Evolutionary conservation across 768 basidiomycete genomes (phyloP).

Genomic region (Calocera cornea): DNA sequence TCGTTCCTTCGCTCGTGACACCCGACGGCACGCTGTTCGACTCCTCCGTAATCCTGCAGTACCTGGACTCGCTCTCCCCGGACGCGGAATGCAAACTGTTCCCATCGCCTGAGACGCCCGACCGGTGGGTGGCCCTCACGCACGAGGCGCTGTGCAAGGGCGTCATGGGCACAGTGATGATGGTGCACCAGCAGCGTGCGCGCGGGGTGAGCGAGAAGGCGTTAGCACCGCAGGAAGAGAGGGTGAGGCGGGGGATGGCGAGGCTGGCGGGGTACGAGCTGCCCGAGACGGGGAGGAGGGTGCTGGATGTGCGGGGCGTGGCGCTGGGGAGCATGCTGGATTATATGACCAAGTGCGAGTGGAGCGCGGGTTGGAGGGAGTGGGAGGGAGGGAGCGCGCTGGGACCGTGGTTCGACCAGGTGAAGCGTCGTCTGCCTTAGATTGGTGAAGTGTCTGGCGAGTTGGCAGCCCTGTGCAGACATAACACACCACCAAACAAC

Average conservation of each 20-base stretch:
- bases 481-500: too few relatives aligned
- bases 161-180: slow-evolving; percentile 1
- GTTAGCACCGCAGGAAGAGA: not conserved
- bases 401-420: not conserved
- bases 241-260: not conserved
- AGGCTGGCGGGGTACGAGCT: not conserved
- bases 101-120: not conserved
- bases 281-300: not conserved
- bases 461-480: too few relatives aligned
- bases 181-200: not conserved
- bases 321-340: slow-evolving; percentile 1
- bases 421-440: not conserved
- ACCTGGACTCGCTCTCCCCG: not conserved
- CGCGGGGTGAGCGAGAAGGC: not conserved
- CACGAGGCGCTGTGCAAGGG: not conserved
- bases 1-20: slow-evolving; percentile 17
- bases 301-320: not conserved
- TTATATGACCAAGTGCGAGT: not conserved
- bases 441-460: not conserved
- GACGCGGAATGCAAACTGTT: not conserved
- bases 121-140: not conserved
- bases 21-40: not conserved
- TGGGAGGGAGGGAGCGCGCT: not conserved
- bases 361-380: not conserved
- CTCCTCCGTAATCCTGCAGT: not conserved